Percentiles rank a stretch among this genome's conserved stretches.
Conservation (phyloP, 2,329 filamentous ascomycete genomes). For the Penicillium sp. region DNA sequence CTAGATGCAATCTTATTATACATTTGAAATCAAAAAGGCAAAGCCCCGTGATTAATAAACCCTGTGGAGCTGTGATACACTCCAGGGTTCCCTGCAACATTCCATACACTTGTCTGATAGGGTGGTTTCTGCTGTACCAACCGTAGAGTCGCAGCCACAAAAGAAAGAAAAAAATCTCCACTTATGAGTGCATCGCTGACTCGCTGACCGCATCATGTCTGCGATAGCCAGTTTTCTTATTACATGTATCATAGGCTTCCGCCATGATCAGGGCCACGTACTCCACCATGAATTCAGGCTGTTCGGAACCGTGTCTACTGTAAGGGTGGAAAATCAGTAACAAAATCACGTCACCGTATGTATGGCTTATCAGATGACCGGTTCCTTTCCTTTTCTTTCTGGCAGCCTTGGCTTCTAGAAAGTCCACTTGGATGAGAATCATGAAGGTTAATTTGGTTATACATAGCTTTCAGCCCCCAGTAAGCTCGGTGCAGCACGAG, state of each 20-base stretch:
- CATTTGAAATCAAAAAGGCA: too few relatives aligned
- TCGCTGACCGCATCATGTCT: slow-evolving; percentile 14
- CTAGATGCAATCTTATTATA: too few relatives aligned
- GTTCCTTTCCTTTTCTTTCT: background rate
- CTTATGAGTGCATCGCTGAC: slow-evolving; percentile 6
- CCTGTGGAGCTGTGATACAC: slow-evolving; percentile 9
- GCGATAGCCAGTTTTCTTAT: slow-evolving; percentile 12
- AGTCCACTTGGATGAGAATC: background rate
- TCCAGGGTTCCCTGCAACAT: slow-evolving; percentile 3
- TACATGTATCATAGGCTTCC: background rate
- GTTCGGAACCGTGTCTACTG: slow-evolving; percentile 1
- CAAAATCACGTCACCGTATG: slow-evolving; percentile 5
- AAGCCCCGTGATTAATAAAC: background rate
- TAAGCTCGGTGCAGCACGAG: background rate
- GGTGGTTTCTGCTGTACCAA: background rate
- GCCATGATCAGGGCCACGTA: slow-evolving; percentile 3
- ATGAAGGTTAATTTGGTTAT: background rate
- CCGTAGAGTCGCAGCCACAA: background rate
- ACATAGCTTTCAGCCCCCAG: slow-evolving; percentile 1
- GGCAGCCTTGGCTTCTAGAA: background rate
- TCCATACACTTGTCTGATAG: background rate
- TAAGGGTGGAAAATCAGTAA: background rate
- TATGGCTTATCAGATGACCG: slow-evolving; percentile 18
- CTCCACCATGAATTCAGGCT: slow-evolving; percentile 17
- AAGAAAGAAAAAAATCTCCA: slow-evolving; percentile 4